Conservation (phyloP, 371 early-diverging fungal genomes). For the Mucor piriformis region DNA sequence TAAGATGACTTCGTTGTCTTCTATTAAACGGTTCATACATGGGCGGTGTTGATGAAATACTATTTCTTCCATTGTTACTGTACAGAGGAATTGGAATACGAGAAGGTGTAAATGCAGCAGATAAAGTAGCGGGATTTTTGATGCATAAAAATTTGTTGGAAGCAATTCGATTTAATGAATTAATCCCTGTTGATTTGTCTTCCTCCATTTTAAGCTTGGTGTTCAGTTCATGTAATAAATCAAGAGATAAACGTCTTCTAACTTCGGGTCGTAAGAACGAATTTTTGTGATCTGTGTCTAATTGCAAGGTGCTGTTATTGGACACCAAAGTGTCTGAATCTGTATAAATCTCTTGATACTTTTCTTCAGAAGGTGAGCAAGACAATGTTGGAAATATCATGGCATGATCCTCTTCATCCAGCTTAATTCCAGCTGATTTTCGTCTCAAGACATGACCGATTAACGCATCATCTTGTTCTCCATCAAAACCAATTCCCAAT, state of each 20-base stretch:
- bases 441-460: slow-evolving; percentile 2
- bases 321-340: background rate
- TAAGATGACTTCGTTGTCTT: background rate
- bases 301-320: background rate
- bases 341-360: no score
- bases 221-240: slow-evolving; percentile 42
- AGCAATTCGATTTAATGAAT: slow-evolving; percentile 6
- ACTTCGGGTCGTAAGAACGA: slow-evolving; percentile 36
- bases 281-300: slow-evolving; percentile 6
- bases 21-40: background rate
- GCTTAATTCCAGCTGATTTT: background rate
- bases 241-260: slow-evolving; percentile 38
- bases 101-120: slow-evolving; percentile 39
- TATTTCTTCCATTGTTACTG: background rate
- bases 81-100: slow-evolving; percentile 1
- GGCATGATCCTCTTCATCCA: background rate
- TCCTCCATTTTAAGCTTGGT: slow-evolving; percentile 24
- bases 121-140: slow-evolving; percentile 26
- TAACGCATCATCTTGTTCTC: slow-evolving; percentile 24
- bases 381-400: slow-evolving; percentile 14
- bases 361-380: background rate
- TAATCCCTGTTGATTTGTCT: background rate
- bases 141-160: slow-evolving; percentile 21
- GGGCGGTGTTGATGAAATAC: background rate
- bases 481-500: slow-evolving; percentile 40